These are phyloP conservation scores for Mesostigma viride DNA, from an alignment of 139 green algal species.

Conservation along the genomic window DNA sequence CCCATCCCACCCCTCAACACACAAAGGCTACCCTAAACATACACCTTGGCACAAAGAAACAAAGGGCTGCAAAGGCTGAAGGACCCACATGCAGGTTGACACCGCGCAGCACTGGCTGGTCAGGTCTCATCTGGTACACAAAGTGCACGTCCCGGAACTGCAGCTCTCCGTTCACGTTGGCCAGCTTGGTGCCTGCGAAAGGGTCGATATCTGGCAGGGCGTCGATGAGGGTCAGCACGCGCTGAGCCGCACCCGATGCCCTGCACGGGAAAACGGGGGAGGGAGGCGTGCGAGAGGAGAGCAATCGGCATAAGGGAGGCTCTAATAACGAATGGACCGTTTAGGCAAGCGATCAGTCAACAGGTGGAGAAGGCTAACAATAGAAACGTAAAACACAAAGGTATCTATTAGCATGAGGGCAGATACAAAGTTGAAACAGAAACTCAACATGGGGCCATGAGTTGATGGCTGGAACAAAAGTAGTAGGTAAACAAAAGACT, in stretches of 20 bases:
- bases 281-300: too few species aligned
- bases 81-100: conserved; percentile 23
- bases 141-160: conserved; percentile 32
- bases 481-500: too few species aligned
- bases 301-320: too few species aligned
- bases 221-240: conserved; percentile 37
- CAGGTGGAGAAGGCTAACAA: too few species aligned
- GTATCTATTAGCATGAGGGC: too few species aligned
- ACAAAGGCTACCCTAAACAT: background rate
- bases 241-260: conserved; percentile 32
- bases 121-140: conserved; percentile 40
- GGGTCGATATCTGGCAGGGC: conserved; percentile 26
- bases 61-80: background rate
- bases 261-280: too few species aligned
- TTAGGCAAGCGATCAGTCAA: too few species aligned
- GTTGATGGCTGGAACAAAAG: too few species aligned
- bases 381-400: too few species aligned
- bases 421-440: too few species aligned
- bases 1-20: background rate
- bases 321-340: too few species aligned
- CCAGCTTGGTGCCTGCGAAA: conserved; percentile 23
- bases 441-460: too few species aligned
- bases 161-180: conserved; percentile 15
- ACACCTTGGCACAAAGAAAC: background rate
- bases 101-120: conserved; percentile 33